Evolutionary conservation across 2,329 filamentous ascomycete species (phyloP).

Genomic region (Fusarium lyarnte): DNA sequence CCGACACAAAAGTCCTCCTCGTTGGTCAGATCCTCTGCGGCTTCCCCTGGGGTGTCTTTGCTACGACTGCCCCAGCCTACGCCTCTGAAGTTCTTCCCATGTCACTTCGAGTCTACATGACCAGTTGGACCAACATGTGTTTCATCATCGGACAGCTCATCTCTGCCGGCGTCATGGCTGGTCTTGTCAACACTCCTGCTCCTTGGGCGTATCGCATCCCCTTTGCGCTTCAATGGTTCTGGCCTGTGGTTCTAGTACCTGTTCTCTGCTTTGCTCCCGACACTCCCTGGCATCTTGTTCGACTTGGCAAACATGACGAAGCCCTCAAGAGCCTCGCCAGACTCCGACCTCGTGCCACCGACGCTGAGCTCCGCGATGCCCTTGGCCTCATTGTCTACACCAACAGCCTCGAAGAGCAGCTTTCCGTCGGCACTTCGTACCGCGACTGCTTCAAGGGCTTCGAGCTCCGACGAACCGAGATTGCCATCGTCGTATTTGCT

Average conservation of each 20-base stretch:
- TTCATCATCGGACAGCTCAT: slow-evolving; percentile 59
- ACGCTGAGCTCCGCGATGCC: slow-evolving; percentile 47
- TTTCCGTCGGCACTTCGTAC: slow-evolving; percentile 52
- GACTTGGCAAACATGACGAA: slow-evolving; percentile 46
- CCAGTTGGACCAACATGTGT: slow-evolving; percentile 58
- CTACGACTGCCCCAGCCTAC: slow-evolving; percentile 57
- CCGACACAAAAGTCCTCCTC: slow-evolving; percentile 50
- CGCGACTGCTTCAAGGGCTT: slow-evolving; percentile 55
- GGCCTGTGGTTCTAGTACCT: slow-evolving; percentile 54
- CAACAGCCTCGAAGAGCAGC: slow-evolving; percentile 51
- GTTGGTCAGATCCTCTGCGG: slow-evolving; percentile 57
- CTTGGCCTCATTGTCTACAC: slow-evolving; percentile 56
- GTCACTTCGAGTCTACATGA: slow-evolving; percentile 55
- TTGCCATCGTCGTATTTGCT: slow-evolving; percentile 49
- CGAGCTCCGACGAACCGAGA: slow-evolving; percentile 53
- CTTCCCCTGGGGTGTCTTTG: slow-evolving; percentile 57
- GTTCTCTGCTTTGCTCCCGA: slow-evolving; percentile 57
- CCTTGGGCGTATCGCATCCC: slow-evolving; percentile 59
- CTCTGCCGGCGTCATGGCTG: slow-evolving; percentile 46
- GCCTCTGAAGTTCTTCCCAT: slow-evolving; percentile 55
- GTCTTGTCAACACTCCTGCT: slow-evolving; percentile 42
- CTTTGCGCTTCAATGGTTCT: slow-evolving; percentile 61
- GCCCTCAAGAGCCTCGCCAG: slow-evolving; percentile 48
- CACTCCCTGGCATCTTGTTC: slow-evolving; percentile 56
- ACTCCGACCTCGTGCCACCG: slow-evolving; percentile 43